Evolutionary conservation across 2,329 filamentous ascomycete species (phyloP).

Genomic region (Epichloe baconii): DNA sequence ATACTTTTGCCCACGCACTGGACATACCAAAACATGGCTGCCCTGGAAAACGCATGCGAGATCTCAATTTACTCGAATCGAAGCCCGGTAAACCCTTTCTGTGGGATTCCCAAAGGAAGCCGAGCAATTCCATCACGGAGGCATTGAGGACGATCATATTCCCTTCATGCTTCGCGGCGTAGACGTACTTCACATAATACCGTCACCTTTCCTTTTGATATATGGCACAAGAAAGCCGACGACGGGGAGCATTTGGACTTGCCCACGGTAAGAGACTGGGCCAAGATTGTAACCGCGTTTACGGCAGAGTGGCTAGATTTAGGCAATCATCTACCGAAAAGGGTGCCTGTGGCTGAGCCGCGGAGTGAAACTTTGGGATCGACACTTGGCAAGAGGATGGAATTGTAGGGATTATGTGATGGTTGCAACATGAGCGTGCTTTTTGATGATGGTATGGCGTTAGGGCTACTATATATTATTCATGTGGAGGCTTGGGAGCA

Average conservation of each 20-base stretch:
- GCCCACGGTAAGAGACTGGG: conserved; percentile 75
- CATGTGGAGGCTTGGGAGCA: too few relatives aligned
- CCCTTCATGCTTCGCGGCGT: conserved; percentile 83
- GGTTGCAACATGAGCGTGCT: background rate
- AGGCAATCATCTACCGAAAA: conserved; percentile 23
- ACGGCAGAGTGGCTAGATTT: conserved; percentile 87
- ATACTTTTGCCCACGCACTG: conserved; percentile 88
- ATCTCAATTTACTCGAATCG: conserved; percentile 52
- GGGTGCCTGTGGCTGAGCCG: conserved; percentile 12
- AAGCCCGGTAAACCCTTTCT: conserved; percentile 43
- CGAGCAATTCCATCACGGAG: conserved; percentile 33
- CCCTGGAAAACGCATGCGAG: conserved; percentile 62
- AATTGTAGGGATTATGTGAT: conserved; percentile 11
- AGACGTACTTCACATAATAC: conserved; percentile 80
- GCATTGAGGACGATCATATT: conserved; percentile 75
- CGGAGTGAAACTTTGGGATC: conserved; percentile 13
- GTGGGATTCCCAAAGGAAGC: conserved; percentile 39
- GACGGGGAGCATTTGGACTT: conserved; percentile 75
- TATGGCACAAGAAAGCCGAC: conserved; percentile 82
- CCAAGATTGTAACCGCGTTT: conserved; percentile 71
- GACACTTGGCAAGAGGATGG: conserved; percentile 18
- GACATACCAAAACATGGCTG: conserved; percentile 71
- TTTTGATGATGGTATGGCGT: background rate
- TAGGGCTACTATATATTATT: background rate
- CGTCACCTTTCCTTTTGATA: conserved; percentile 53